These are phyloP conservation scores for Penicillium sp. DNA, from an alignment of 2,329 filamentous ascomycete genomes.

Conservation along the genomic window DNA sequence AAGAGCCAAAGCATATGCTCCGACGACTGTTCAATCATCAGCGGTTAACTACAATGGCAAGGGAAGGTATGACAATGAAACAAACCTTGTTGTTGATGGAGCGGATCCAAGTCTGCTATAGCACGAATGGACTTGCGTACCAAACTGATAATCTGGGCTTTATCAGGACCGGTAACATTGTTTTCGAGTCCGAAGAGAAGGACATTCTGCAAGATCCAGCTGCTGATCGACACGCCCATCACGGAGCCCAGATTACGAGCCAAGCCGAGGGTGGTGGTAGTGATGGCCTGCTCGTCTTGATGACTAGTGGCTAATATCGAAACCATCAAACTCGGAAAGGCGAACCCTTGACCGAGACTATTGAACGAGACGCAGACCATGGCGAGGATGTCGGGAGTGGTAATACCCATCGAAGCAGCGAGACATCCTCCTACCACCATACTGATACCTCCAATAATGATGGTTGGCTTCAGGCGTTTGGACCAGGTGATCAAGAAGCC, in stretches of 20 bases:
- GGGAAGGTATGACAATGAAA: background rate
- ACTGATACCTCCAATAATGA: slow-evolving; percentile 55
- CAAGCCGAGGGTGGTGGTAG: slow-evolving; percentile 70
- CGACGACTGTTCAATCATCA: slow-evolving; percentile 38
- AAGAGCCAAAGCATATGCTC: slow-evolving; percentile 42
- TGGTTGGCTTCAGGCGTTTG: slow-evolving; percentile 62
- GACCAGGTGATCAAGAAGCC: slow-evolving; percentile 66
- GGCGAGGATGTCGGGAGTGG: slow-evolving; percentile 58
- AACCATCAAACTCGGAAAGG: slow-evolving; percentile 67
- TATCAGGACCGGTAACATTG: slow-evolving; percentile 63
- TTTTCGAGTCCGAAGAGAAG: slow-evolving; percentile 62
- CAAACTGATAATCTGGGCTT: slow-evolving; percentile 55
- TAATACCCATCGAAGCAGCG: slow-evolving; percentile 55
- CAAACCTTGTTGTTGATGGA: slow-evolving; percentile 54
- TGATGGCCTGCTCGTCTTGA: slow-evolving; percentile 67
- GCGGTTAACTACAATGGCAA: background rate
- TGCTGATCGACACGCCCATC: slow-evolving; percentile 72
- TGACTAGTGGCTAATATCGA: slow-evolving; percentile 63
- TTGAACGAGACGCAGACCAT: slow-evolving; percentile 61
- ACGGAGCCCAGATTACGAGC: slow-evolving; percentile 74
- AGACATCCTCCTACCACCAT: slow-evolving; percentile 57
- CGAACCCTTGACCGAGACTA: slow-evolving; percentile 64
- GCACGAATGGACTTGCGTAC: slow-evolving; percentile 56
- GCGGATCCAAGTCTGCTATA: slow-evolving; percentile 50
- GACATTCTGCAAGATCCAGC: slow-evolving; percentile 73